These are phyloP conservation scores for Paraurostyla sp. DNA, from an alignment of 73 alveolate species.

Conservation along the genomic window DNA sequence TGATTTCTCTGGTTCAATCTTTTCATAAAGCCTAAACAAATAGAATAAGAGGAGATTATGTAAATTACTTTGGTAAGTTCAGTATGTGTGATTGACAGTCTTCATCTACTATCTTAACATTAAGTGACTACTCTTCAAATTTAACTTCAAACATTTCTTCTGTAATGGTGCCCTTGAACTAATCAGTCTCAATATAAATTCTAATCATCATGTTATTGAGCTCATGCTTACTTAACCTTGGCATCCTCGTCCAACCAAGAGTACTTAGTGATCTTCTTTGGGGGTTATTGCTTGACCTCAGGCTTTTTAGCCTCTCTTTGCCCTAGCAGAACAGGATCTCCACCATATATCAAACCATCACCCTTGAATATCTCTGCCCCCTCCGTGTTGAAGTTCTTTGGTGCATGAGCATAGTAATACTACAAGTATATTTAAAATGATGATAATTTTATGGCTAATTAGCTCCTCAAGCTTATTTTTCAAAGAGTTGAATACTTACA, in stretches of 20 bases:
- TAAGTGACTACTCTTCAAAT: slow-evolving; percentile 55
- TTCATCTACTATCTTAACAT: slow-evolving; percentile 61
- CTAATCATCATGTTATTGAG: not conserved
- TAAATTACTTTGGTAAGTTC: slow-evolving; percentile 24
- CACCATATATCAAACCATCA: slow-evolving; percentile 78
- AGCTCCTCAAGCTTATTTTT: no score
- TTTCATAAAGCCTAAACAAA: slow-evolving; percentile 52
- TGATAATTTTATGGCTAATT: not conserved
- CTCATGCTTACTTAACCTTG: slow-evolving; percentile 45
- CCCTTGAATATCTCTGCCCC: slow-evolving; percentile 76
- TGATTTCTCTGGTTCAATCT: slow-evolving; percentile 79
- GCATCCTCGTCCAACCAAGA: slow-evolving; percentile 71
- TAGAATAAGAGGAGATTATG: no score
- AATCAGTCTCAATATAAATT: slow-evolving; percentile 69
- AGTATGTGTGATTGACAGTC: slow-evolving; percentile 50
- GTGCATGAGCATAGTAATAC: slow-evolving; percentile 82
- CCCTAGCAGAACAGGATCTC: slow-evolving; percentile 68
- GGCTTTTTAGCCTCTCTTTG: slow-evolving; percentile 33
- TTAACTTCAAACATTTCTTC: slow-evolving; percentile 68
- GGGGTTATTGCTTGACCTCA: not conserved
- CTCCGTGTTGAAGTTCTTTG: slow-evolving; percentile 60
- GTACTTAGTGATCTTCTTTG: slow-evolving; percentile 67
- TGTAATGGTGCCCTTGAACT: slow-evolving; percentile 47
- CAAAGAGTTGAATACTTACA: slow-evolving; percentile 24
- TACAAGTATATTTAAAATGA: not conserved